Conservation (phyloP, 768 basidiomycete species). For the Agaricus sinodeliciosus region DNA sequence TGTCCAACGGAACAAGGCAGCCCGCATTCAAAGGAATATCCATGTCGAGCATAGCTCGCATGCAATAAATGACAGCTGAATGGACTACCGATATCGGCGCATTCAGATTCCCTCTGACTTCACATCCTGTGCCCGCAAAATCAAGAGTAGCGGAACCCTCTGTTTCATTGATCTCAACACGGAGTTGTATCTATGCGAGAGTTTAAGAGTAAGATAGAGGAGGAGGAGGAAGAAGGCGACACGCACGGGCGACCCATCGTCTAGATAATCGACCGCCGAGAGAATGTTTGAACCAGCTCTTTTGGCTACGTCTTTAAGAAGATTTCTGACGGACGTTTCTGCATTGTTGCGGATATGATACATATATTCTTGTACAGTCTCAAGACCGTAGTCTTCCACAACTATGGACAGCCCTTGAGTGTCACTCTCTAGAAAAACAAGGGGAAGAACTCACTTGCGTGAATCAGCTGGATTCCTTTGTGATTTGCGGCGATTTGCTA, state of each 20-base stretch:
- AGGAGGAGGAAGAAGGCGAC: conserved; percentile 5
- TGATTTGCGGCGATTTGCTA: conserved; percentile 94
- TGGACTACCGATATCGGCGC: conserved; percentile 82
- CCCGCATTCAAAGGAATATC: conserved; percentile 94
- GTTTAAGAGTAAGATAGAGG: too few relatives aligned
- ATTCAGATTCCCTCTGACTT: conserved; percentile 83
- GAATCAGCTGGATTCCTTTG: conserved; percentile 84
- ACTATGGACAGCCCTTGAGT: conserved; percentile 37
- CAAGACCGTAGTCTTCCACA: conserved; percentile 78
- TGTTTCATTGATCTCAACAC: conserved; percentile 67
- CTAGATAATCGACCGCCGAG: conserved; percentile 74
- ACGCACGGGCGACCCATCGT: conserved; percentile 76
- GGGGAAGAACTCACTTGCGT: conserved; percentile 47
- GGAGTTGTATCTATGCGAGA: conserved; percentile 54
- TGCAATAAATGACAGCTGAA: conserved; percentile 84
- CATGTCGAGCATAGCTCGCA: conserved; percentile 77
- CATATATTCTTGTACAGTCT: conserved; percentile 93
- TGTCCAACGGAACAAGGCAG: conserved; percentile 80
- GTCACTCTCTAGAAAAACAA: too few relatives aligned
- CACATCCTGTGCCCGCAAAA: conserved; percentile 78
- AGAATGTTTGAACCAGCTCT: conserved; percentile 61
- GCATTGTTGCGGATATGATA: conserved; percentile 85
- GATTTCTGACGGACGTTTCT: conserved; percentile 76
- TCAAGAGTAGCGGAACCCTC: conserved; percentile 79
- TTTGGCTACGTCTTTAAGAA: conserved; percentile 70